Conservation (phyloP, 1,284 basidiomycete species). For the Volvariella volvacea region DNA sequence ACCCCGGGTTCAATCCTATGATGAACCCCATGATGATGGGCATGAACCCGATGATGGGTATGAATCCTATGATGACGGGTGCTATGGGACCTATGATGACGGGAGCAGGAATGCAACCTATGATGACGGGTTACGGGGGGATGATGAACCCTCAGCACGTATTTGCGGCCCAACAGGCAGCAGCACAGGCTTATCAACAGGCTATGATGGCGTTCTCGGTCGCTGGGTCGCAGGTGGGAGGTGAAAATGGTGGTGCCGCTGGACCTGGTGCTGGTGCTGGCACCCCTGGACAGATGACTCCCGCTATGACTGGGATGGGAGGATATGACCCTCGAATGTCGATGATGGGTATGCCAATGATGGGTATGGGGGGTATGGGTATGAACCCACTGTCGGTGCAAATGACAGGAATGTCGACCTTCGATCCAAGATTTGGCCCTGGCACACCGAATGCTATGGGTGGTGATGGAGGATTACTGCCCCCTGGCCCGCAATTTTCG, state of each 20-base stretch:
- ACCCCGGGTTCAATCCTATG: conserved; percentile 49
- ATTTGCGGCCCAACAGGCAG: conserved; percentile 88
- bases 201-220: conserved; percentile 86
- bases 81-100: conserved; percentile 44
- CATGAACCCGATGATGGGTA: conserved; percentile 39
- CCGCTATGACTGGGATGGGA: conserved; percentile 45
- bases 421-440: conserved; percentile 49
- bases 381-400: conserved; percentile 38
- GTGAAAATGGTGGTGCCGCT: conserved; percentile 16
- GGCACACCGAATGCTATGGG: conserved; percentile 17
- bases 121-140: conserved; percentile 53
- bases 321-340: conserved; percentile 47
- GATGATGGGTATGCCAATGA: conserved; percentile 48
- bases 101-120: conserved; percentile 39
- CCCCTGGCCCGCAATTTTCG: conserved; percentile 24
- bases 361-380: conserved; percentile 22
- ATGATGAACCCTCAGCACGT: conserved; percentile 84
- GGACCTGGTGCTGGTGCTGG: conserved; percentile 20
- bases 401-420: conserved; percentile 52
- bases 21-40: conserved; percentile 46
- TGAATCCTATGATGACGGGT: conserved; percentile 49
- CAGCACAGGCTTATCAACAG: conserved; percentile 84
- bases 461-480: conserved; percentile 24
- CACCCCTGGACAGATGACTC: conserved; percentile 29
- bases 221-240: conserved; percentile 69